phyloP scores from a whole-genome alignment of 768 basidiomycete genomes.

The Leccinum subtestaceum region DNA sequence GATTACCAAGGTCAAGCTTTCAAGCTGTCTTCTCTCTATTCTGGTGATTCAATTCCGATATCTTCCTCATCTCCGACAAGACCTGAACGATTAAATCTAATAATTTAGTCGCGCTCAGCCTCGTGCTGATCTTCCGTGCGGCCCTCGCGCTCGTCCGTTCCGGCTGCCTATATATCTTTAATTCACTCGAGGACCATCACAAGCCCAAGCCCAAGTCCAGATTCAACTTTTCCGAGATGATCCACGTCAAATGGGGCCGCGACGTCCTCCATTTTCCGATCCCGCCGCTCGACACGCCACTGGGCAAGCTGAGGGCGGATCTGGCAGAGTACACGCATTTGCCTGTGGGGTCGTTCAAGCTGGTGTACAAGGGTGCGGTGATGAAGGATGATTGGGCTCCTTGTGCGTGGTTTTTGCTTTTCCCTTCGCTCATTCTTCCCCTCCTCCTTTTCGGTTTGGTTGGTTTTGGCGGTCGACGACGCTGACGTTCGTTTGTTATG shows the following conservation, averaged over 20 bases:
- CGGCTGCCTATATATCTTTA: conserved; percentile 3
- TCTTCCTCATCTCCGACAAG: neutral
- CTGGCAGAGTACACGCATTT: conserved; percentile 78
- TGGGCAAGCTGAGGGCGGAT: conserved; percentile 54
- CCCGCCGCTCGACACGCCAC: conserved; percentile 55
- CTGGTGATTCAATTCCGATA: conserved; percentile 16
- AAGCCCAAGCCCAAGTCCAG: neutral
- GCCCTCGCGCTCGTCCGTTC: conserved; percentile 18
- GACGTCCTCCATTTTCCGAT: conserved; percentile 52
- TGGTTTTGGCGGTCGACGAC: neutral
- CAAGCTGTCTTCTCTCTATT: conserved; percentile 31
- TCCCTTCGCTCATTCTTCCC: neutral
- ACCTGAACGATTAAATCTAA: neutral
- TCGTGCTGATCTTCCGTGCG: conserved; percentile 33
- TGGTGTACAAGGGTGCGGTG: conserved; percentile 87
- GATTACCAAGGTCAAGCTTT: conserved; percentile 1
- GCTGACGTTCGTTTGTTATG: neutral
- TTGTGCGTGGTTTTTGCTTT: conserved; percentile 37
- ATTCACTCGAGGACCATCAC: conserved; percentile 21
- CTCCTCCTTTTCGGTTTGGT: neutral
- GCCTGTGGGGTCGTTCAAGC: conserved; percentile 67
- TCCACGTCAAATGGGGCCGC: conserved; percentile 49
- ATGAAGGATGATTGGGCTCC: conserved; percentile 79
- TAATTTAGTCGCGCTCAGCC: conserved; percentile 30
- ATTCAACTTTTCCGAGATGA: conserved; percentile 20